phyloP scores from a whole-genome alignment of 768 basidiomycete species.

The Lentinula sp. region DNA sequence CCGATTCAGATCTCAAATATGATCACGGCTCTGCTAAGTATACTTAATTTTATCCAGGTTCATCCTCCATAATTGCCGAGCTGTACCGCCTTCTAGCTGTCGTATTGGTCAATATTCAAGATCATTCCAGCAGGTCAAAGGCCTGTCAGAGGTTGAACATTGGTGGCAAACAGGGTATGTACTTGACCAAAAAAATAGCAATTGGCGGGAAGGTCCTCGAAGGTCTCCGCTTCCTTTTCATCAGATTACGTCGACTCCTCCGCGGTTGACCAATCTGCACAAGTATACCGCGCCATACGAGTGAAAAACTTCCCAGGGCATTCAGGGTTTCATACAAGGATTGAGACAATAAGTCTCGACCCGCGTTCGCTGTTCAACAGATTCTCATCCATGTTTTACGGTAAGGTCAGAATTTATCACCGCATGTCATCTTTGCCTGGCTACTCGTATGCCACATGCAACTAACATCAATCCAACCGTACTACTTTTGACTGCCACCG shows the following conservation, averaged over 20 bases:
- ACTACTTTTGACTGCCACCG: background rate
- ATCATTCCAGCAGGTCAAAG: too few relatives aligned
- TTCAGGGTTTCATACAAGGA: too few relatives aligned
- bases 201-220: background rate
- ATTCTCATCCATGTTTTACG: background rate
- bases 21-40: background rate
- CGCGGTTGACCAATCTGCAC: background rate
- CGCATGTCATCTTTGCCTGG: too few relatives aligned
- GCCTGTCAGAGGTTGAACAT: too few relatives aligned
- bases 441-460: background rate
- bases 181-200: background rate
- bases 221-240: background rate
- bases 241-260: conserved; percentile 1
- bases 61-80: background rate
- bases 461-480: background rate
- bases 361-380: background rate
- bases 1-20: background rate
- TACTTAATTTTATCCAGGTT: background rate
- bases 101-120: background rate
- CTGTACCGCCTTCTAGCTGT: background rate
- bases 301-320: too few relatives aligned
- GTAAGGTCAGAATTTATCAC: background rate
- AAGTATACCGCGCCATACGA: too few relatives aligned
- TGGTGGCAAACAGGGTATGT: background rate
- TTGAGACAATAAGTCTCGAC: too few relatives aligned